A percentile compares a stretch with the other conserved stretches of the same genome.
phyloP scores from a whole-genome alignment of 1,284 basidiomycete species.

The Testicularia cyperi region DNA sequence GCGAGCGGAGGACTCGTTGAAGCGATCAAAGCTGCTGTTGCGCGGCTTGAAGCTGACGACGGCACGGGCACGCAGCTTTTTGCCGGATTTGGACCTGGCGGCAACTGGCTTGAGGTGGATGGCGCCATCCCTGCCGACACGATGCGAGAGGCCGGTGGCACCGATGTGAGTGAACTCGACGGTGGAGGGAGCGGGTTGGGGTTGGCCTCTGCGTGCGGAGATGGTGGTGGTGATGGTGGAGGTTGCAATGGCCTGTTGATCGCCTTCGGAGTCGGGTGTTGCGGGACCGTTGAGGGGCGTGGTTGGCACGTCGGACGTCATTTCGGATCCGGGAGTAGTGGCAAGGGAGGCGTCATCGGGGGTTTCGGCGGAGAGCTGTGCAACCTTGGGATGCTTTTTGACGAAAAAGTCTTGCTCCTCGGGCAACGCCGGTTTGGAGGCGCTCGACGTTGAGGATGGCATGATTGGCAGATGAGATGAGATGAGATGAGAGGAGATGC shows the following conservation, averaged over 20 bases:
- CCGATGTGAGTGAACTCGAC: conserved; percentile 36
- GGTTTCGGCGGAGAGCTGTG: conserved; percentile 9
- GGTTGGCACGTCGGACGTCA: conserved; percentile 14
- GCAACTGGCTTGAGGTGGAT: conserved; percentile 42
- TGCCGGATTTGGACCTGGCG: conserved; percentile 17
- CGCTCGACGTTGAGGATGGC: neutral
- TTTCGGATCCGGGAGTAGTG: conserved; percentile 20
- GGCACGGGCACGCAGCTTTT: conserved; percentile 46
- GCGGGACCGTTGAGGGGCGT: conserved; percentile 9
- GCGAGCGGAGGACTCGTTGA: conserved; percentile 32
- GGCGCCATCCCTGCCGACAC: conserved; percentile 39
- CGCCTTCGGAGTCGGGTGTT: conserved; percentile 29
- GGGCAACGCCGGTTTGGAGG: conserved; percentile 8
- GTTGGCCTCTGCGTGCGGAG: conserved; percentile 12
- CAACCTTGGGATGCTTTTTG: conserved; percentile 15
- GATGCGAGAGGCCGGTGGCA: conserved; percentile 35
- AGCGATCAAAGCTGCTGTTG: conserved; percentile 45
- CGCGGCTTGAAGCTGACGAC: conserved; percentile 48
- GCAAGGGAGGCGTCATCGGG: conserved; percentile 6
- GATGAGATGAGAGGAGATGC: too few species aligned
- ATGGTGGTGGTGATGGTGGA: conserved; percentile 41
- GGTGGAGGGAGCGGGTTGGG: conserved; percentile 15
- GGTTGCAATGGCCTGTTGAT: conserved; percentile 24
- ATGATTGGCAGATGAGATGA: neutral
- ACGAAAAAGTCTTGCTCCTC: conserved; percentile 16